Conservation (phyloP, 176 grass and related monocot genomes). For the Luzula sylvatica region DNA sequence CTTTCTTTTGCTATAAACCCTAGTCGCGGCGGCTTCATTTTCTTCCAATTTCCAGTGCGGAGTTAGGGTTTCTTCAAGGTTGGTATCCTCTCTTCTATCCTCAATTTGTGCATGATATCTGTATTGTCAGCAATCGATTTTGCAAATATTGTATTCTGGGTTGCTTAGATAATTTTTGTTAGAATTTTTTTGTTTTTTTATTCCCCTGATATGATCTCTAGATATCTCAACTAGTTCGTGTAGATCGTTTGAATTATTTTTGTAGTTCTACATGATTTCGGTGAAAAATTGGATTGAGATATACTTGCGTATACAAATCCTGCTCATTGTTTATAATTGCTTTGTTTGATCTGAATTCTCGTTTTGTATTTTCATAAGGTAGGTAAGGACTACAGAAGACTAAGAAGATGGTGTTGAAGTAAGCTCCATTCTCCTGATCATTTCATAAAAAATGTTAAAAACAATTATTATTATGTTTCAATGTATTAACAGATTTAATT, state of each 20-base stretch:
- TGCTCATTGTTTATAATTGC: not conserved
- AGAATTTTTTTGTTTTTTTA: too few relatives aligned
- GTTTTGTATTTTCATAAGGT: not conserved
- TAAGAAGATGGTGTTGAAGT: constrained; percentile 81
- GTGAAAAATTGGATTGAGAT: not conserved
- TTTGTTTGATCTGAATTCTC: not conserved
- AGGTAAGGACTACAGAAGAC: constrained; percentile 28
- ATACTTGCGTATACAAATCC: not conserved
- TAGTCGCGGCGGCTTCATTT: too few relatives aligned
- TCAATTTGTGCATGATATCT: too few relatives aligned
- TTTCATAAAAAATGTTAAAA: not conserved
- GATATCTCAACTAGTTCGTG: too few relatives aligned
- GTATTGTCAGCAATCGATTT: too few relatives aligned
- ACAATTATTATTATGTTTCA: not conserved
- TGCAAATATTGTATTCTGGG: too few relatives aligned
- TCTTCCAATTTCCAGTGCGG: too few relatives aligned
- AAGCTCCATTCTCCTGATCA: constrained; percentile 18
- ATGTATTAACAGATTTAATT: not conserved
- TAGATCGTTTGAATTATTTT: not conserved
- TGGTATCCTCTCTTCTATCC: too few relatives aligned
- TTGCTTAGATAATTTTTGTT: too few relatives aligned
- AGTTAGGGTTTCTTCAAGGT: too few relatives aligned
- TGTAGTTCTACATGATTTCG: not conserved
- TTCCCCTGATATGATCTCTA: too few relatives aligned
- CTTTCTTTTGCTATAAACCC: too few relatives aligned